Conservation (phyloP, 129 eudicot species). For the Escallonia herrerae region DNA sequence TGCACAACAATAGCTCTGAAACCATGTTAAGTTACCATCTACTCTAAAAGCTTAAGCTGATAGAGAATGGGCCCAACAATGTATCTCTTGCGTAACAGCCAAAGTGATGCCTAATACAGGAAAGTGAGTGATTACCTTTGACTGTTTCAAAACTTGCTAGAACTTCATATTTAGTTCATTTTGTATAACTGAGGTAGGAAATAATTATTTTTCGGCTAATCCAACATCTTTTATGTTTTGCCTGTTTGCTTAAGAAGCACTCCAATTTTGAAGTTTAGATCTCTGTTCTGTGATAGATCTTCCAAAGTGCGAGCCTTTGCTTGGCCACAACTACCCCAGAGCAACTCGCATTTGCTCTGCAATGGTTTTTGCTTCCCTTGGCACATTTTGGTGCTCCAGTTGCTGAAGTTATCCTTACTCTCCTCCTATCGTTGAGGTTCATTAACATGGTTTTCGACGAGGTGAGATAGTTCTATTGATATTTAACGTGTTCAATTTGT, state of each 20-base stretch:
- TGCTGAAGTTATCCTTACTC: slow-evolving; percentile 82
- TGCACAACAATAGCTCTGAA: no score
- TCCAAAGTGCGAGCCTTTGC: slow-evolving; percentile 97
- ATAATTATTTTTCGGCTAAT: background rate
- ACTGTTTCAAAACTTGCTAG: no score
- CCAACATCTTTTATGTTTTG: background rate
- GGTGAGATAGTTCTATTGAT: slow-evolving; percentile 39
- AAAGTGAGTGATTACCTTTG: no score
- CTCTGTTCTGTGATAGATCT: slow-evolving; percentile 44
- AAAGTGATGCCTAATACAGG: no score
- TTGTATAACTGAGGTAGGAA: background rate
- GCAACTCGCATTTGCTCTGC: slow-evolving; percentile 83
- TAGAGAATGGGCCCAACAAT: no score
- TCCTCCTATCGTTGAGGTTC: slow-evolving; percentile 74
- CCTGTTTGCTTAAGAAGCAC: slow-evolving; percentile 4
- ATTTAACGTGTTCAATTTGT: background rate
- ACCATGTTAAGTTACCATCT: no score
- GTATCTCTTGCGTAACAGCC: no score
- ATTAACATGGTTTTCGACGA: slow-evolving; percentile 88
- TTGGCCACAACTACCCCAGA: slow-evolving; percentile 75
- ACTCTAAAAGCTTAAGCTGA: no score
- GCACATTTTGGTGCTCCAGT: slow-evolving; percentile 68
- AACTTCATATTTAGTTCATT: background rate
- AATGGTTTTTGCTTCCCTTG: slow-evolving; percentile 84
- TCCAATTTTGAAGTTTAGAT: slow-evolving; percentile 1